Evolutionary conservation across 306 rosid species (phyloP).

Genomic region (Spatholobus suberectus): DNA sequence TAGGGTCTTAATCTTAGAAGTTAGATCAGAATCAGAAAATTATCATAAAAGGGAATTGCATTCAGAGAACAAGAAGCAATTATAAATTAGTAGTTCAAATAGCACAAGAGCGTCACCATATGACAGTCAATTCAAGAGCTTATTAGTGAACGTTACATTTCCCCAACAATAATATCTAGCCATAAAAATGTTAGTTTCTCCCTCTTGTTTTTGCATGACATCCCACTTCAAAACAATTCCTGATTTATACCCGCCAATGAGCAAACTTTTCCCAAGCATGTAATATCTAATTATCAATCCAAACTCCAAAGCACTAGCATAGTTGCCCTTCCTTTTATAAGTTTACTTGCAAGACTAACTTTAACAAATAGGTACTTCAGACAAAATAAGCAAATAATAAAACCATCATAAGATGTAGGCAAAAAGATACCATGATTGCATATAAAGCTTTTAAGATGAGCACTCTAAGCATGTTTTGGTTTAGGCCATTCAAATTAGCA

Average conservation of each 20-base stretch:
- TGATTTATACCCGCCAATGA: neutral
- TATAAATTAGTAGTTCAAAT: neutral
- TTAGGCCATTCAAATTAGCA: conserved; percentile 16
- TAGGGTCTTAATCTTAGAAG: neutral
- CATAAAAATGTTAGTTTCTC: neutral
- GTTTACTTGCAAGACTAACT: neutral
- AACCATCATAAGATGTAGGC: neutral
- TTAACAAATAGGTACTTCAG: neutral
- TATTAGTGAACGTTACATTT: neutral
- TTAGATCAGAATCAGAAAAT: neutral
- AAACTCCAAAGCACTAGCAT: neutral
- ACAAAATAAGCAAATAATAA: neutral
- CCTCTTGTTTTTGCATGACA: neutral
- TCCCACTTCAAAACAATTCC: conserved; percentile 3
- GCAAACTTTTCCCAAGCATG: conserved; percentile 1
- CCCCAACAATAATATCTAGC: neutral
- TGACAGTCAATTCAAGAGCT: neutral
- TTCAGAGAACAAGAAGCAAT: neutral
- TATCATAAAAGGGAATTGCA: neutral
- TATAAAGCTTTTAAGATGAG: neutral
- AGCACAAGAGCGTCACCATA: neutral
- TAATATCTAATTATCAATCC: conserved; percentile 18
- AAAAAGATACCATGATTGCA: neutral
- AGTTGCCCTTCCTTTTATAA: neutral
- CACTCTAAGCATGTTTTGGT: conserved; percentile 3